Evolutionary conservation across 768 basidiomycete genomes (phyloP).

Genomic region (Roridomyces roridus): DNA sequence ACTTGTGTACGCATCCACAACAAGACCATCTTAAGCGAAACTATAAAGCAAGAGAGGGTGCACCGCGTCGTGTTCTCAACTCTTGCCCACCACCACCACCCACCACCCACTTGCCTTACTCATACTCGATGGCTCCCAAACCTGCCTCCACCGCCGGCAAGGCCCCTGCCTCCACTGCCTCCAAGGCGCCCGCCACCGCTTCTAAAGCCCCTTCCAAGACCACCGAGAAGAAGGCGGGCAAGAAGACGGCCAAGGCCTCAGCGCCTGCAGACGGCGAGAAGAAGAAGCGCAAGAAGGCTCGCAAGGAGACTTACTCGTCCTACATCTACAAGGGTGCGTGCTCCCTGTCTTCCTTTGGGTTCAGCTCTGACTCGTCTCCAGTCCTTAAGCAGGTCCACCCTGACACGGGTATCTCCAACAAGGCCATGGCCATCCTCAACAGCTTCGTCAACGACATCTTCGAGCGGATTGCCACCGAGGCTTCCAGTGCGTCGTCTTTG

Average conservation of each 20-base stretch:
- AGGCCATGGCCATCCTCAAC: conserved; percentile 98
- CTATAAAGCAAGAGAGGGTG: conserved; percentile 38
- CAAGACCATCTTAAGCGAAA: conserved; percentile 41
- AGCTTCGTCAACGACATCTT: conserved; percentile 96
- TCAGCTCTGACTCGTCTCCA: conserved; percentile 32
- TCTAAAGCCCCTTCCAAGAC: conserved; percentile 23
- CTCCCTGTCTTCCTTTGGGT: not conserved
- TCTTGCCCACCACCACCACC: conserved; percentile 27
- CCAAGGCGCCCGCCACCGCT: conserved; percentile 77
- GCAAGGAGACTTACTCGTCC: conserved; percentile 93
- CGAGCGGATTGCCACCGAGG: conserved; percentile 89
- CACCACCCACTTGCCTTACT: conserved; percentile 14
- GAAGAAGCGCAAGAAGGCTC: conserved; percentile 86
- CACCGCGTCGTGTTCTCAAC: conserved; percentile 22
- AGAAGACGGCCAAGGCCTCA: conserved; percentile 76
- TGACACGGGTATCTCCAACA: conserved; percentile 99
- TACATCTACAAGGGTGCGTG: conserved; percentile 88
- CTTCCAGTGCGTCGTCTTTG: conserved; percentile 67
- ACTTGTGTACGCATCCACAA: conserved; percentile 35
- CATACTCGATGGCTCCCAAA: conserved; percentile 63
- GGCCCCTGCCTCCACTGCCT: conserved; percentile 72
- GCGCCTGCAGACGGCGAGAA: conserved; percentile 74
- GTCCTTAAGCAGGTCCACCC: conserved; percentile 98
- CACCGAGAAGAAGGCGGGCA: conserved; percentile 63
- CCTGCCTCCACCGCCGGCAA: conserved; percentile 87